Conservation (phyloP, 495 filamentous ascomycete species). For the Neurospora sp. region DNA sequence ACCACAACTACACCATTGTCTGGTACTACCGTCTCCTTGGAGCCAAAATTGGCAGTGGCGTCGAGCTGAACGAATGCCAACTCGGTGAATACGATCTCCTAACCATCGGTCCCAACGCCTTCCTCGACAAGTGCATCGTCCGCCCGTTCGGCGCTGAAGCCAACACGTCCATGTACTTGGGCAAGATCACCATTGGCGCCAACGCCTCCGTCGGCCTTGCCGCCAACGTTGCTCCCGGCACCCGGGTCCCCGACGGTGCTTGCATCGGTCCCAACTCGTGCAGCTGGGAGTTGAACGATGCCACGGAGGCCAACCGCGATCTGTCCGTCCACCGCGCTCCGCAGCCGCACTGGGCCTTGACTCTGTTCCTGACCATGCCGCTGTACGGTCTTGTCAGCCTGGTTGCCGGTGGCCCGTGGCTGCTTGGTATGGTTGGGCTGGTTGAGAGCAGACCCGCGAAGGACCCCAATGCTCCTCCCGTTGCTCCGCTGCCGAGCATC, state of each 20-base stretch:
- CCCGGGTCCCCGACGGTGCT: conserved; percentile 24
- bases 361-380: conserved; percentile 19
- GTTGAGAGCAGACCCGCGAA: conserved; percentile 14
- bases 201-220: conserved; percentile 27
- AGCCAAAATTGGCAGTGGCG: conserved; percentile 31
- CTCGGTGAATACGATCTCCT: conserved; percentile 38
- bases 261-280: conserved; percentile 40
- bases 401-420: conserved; percentile 28
- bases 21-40: conserved; percentile 34
- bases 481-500: conserved; percentile 19
- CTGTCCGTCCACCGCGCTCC: conserved; percentile 20
- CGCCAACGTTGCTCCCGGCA: conserved; percentile 33
- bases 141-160: conserved; percentile 36
- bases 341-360: conserved; percentile 25
- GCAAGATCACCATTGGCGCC: conserved; percentile 28
- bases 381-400: conserved; percentile 19
- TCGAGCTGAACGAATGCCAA: conserved; percentile 21
- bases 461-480: not conserved
- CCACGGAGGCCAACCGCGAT: conserved; percentile 28
- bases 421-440: conserved; percentile 29
- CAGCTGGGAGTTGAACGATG: conserved; percentile 33
- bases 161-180: conserved; percentile 38
- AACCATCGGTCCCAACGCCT: conserved; percentile 30
- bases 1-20: conserved; percentile 20
- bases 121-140: conserved; percentile 25